These are phyloP conservation scores for Dianthus caryophyllus DNA, from an alignment of 148 eudicot genomes.

Conservation along the genomic window DNA sequence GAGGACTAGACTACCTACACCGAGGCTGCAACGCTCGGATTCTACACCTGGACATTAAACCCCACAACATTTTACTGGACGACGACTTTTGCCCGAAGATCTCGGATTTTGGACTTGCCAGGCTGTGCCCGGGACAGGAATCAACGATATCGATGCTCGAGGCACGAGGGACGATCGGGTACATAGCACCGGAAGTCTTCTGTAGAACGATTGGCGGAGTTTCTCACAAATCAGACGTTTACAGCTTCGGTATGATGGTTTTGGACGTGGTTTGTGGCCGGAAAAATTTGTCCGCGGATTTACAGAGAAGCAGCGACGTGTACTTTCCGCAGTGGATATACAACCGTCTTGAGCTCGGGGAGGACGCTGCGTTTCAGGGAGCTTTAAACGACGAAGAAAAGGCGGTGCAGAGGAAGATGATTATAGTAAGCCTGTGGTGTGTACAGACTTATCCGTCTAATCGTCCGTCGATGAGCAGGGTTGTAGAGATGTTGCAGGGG, in stretches of 20 bases:
- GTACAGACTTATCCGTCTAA: background rate
- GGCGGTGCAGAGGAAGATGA: conserved; percentile 4
- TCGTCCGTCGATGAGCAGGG: background rate
- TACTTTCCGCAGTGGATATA: conserved; percentile 9
- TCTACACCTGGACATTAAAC: too few relatives aligned
- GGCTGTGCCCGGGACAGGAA: too few relatives aligned
- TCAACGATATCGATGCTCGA: too few relatives aligned
- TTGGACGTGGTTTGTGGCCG: background rate
- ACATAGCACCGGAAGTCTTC: conserved; percentile 2
- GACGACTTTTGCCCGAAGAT: too few relatives aligned
- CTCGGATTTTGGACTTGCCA: too few relatives aligned
- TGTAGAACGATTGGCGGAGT: background rate
- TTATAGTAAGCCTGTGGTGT: conserved; percentile 8
- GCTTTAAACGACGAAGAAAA: conserved; percentile 1
- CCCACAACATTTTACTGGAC: too few relatives aligned
- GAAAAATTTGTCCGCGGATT: background rate
- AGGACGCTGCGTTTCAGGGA: background rate
- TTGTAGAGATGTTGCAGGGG: background rate
- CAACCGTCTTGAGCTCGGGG: conserved; percentile 5
- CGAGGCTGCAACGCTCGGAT: too few relatives aligned
- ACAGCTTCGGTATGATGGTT: conserved; percentile 3
- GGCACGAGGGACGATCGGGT: too few relatives aligned
- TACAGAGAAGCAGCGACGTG: background rate
- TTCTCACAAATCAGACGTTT: conserved; percentile 4
- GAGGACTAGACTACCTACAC: too few relatives aligned